Evolutionary conservation across 192 early-diverging fungal genomes (phyloP).

Genomic region (Coemansia sp.): DNA sequence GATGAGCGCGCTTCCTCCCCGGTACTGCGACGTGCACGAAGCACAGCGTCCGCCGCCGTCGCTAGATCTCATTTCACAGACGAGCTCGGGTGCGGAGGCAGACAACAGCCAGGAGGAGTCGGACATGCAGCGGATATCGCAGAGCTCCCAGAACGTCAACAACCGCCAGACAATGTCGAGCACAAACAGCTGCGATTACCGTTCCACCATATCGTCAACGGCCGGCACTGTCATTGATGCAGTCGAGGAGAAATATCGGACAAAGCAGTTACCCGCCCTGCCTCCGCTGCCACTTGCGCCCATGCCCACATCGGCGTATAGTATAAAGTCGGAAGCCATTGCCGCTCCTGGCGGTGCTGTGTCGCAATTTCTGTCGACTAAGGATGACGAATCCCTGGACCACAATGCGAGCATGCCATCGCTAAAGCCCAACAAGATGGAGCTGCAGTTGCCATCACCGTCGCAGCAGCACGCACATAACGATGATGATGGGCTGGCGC

Average conservation of each 20-base stretch:
- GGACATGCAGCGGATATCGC: conserved; percentile 9
- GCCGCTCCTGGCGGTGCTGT: neutral
- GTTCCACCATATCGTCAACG: conserved; percentile 16
- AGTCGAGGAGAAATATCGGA: conserved; percentile 29
- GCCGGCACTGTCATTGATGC: conserved; percentile 12
- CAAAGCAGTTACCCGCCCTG: conserved; percentile 28
- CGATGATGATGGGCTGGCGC: conserved; percentile 6
- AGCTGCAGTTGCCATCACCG: neutral
- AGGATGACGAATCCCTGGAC: neutral
- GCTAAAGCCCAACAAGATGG: neutral
- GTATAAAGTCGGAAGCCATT: neutral
- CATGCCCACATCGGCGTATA: conserved; percentile 17
- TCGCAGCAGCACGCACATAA: conserved; percentile 11
- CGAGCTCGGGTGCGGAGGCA: conserved; percentile 5
- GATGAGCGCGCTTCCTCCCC: conserved; percentile 33
- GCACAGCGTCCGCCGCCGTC: conserved; percentile 37
- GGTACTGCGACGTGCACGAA: conserved; percentile 40
- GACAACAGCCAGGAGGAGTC: conserved; percentile 6
- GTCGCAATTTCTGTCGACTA: neutral
- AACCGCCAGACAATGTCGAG: conserved; percentile 28
- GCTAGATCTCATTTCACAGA: conserved; percentile 33
- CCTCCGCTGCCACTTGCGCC: conserved; percentile 41
- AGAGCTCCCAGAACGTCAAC: conserved; percentile 17
- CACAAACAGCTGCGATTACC: conserved; percentile 22
- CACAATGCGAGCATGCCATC: conserved; percentile 5